A percentile compares a stretch with the other conserved stretches of the same genome.
Evolutionary conservation across 352 stramenopile species (phyloP).

Genomic region (Bremia lactucae): DNA sequence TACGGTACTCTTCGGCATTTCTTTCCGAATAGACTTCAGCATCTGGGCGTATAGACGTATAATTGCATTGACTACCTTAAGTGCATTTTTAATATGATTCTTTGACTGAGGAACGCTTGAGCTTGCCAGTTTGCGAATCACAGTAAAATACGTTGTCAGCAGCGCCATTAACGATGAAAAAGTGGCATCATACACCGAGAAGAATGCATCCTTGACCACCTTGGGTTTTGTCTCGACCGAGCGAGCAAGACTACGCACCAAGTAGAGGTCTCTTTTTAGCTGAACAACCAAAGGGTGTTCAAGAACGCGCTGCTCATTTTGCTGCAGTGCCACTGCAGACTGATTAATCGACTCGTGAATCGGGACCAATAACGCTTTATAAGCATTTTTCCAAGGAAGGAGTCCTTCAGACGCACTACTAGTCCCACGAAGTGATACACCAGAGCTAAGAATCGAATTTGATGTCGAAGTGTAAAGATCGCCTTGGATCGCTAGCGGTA

Average conservation of each 20-base stretch:
- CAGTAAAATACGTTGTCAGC: conserved; percentile 58
- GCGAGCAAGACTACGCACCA: conserved; percentile 53
- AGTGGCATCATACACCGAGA: conserved; percentile 39
- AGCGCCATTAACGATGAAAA: conserved; percentile 54
- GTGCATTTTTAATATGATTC: conserved; percentile 42
- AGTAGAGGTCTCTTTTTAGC: conserved; percentile 56
- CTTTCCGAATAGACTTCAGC: conserved; percentile 72
- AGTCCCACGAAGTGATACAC: conserved; percentile 47
- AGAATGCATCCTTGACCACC: conserved; percentile 63
- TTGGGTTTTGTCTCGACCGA: conserved; percentile 71
- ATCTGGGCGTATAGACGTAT: conserved; percentile 64
- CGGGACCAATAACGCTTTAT: conserved; percentile 47
- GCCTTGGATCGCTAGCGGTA: conserved; percentile 59
- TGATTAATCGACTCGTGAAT: conserved; percentile 62
- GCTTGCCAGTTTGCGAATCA: conserved; percentile 41
- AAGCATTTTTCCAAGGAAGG: conserved; percentile 42
- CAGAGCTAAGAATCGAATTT: conserved; percentile 68
- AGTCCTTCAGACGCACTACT: conserved; percentile 9
- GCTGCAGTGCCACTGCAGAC: conserved; percentile 51
- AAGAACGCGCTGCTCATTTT: conserved; percentile 61
- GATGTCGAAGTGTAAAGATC: conserved; percentile 75
- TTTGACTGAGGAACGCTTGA: conserved; percentile 22
- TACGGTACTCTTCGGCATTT: conserved; percentile 70
- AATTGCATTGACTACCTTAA: conserved; percentile 76
- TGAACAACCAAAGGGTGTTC: conserved; percentile 54